Percentiles rank a stretch among this genome's conserved stretches.
Conservation (phyloP, 768 basidiomycete species). For the Psilocybe subaeruginosa region DNA sequence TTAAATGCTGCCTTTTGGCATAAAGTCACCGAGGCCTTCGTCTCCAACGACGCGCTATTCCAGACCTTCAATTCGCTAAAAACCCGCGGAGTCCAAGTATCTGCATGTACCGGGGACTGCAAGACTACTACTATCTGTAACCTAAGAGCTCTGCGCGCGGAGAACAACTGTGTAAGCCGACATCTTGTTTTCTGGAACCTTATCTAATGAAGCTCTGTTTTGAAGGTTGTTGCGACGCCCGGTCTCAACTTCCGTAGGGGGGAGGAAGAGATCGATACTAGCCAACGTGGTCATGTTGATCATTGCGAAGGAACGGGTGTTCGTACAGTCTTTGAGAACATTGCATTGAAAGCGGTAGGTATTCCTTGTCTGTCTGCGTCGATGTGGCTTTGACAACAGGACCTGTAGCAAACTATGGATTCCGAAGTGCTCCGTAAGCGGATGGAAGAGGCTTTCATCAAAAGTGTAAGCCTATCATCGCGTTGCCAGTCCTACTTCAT, state of each 20-base stretch:
- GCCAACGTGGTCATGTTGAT: conserved; percentile 19
- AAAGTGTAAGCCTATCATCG: too few relatives aligned
- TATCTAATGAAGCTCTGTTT: neutral
- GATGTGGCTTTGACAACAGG: neutral
- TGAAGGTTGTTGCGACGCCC: conserved; percentile 9
- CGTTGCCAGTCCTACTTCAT: too few relatives aligned
- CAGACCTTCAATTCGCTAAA: conserved; percentile 40
- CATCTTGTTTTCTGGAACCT: neutral
- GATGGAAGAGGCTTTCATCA: too few relatives aligned
- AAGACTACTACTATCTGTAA: conserved; percentile 26
- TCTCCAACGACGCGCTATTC: conserved; percentile 47
- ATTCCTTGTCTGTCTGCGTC: neutral
- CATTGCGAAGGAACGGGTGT: conserved; percentile 35
- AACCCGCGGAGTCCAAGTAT: conserved; percentile 20
- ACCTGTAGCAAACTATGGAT: neutral
- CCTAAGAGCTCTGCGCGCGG: conserved; percentile 25
- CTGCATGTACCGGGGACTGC: conserved; percentile 24
- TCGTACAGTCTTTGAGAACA: conserved; percentile 27
- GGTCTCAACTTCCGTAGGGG: conserved; percentile 16
- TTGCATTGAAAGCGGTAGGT: conserved; percentile 18
- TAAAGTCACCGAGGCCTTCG: conserved; percentile 56
- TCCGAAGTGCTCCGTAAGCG: neutral
- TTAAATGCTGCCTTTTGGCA: conserved; percentile 65
- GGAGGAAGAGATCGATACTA: conserved; percentile 3
- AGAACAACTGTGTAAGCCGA: conserved; percentile 29